phyloP scores from a whole-genome alignment of 2,329 filamentous ascomycete species.

The Cladophialophora immunda region DNA sequence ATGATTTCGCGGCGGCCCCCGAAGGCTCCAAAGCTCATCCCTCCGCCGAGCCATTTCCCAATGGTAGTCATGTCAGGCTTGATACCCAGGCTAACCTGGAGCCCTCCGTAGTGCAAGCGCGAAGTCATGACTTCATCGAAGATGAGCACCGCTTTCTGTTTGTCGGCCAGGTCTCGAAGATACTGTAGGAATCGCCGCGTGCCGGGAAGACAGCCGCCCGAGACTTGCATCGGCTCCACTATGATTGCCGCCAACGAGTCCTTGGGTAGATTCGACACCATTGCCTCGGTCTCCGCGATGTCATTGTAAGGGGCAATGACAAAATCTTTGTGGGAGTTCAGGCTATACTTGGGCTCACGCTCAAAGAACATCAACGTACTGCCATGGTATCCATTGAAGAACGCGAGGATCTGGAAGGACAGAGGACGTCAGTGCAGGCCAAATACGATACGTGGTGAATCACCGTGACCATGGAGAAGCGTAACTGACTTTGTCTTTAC shows the following conservation, averaged over 20 bases:
- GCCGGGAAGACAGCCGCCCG: slow-evolving; percentile 65
- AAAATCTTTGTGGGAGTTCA: slow-evolving; percentile 65
- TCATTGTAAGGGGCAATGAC: slow-evolving; percentile 71
- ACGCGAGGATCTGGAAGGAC: slow-evolving; percentile 68
- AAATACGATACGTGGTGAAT: too few species aligned
- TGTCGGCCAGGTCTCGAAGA: slow-evolving; percentile 58
- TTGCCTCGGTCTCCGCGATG: slow-evolving; percentile 54
- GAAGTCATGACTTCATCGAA: slow-evolving; percentile 78
- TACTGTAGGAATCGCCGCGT: slow-evolving; percentile 60
- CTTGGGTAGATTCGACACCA: slow-evolving; percentile 50
- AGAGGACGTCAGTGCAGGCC: background rate
- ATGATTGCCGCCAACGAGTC: slow-evolving; percentile 68
- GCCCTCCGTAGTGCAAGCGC: slow-evolving; percentile 61
- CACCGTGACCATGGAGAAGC: background rate
- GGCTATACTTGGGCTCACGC: slow-evolving; percentile 44
- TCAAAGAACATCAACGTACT: slow-evolving; percentile 56
- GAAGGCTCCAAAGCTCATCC: slow-evolving; percentile 72
- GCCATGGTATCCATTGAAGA: slow-evolving; percentile 83
- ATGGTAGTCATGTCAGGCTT: slow-evolving; percentile 69
- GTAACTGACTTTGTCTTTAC: slow-evolving; percentile 9
- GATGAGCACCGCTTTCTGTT: slow-evolving; percentile 67
- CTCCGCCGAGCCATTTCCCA: slow-evolving; percentile 73
- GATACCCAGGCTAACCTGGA: slow-evolving; percentile 47
- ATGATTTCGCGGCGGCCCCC: slow-evolving; percentile 68
- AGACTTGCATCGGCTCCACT: slow-evolving; percentile 72